phyloP scores from a whole-genome alignment of 495 filamentous ascomycete species.

The Pyronema omphalodes region DNA sequence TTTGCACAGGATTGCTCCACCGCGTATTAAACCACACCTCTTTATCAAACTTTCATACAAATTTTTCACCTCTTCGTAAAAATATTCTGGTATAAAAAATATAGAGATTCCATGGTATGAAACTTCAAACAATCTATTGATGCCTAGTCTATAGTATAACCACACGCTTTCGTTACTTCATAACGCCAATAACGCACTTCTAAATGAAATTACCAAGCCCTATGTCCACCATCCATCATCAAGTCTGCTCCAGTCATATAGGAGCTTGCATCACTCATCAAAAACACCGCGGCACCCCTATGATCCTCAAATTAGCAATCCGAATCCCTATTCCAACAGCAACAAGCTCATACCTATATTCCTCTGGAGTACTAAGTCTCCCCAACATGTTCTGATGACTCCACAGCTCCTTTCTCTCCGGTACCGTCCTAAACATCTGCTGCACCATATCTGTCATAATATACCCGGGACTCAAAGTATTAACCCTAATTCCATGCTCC shows the following conservation, averaged over 20 bases:
- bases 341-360: conserved; percentile 34
- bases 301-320: not conserved
- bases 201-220: conserved; percentile 43
- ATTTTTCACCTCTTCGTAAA: too few relatives aligned
- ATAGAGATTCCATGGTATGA: too few relatives aligned
- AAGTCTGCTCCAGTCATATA: conserved; percentile 79
- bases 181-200: not conserved
- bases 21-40: too few relatives aligned
- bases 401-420: conserved; percentile 62
- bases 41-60: too few relatives aligned
- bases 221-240: conserved; percentile 66
- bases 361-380: conserved; percentile 56
- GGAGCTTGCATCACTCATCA: conserved; percentile 68
- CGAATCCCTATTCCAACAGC: not conserved
- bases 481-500: conserved; percentile 68
- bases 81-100: too few relatives aligned
- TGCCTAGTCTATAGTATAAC: too few relatives aligned
- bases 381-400: conserved; percentile 78
- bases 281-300: conserved; percentile 54
- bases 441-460: conserved; percentile 87
- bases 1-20: too few relatives aligned
- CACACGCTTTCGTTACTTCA: too few relatives aligned
- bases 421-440: conserved; percentile 48
- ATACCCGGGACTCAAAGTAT: conserved; percentile 88
- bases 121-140: too few relatives aligned